These are phyloP conservation scores for Williopsis jadinii DNA, from an alignment of 1,139 yeast species.

Conservation along the genomic window DNA sequence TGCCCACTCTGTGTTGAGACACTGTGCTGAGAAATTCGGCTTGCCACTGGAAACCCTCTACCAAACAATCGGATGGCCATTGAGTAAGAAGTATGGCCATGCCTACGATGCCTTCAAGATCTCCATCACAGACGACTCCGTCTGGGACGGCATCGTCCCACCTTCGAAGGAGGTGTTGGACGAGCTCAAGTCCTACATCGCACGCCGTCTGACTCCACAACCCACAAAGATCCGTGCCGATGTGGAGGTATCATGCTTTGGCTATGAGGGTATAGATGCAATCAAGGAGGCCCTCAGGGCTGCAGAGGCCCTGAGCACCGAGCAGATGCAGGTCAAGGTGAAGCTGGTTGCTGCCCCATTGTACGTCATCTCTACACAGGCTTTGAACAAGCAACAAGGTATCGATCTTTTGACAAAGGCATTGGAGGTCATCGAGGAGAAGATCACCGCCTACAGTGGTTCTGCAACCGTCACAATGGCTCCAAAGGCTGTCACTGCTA, in stretches of 20 bases:
- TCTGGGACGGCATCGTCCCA: conserved; percentile 74
- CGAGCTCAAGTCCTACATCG: conserved; percentile 78
- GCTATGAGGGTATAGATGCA: conserved; percentile 97
- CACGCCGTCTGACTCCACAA: conserved; percentile 94
- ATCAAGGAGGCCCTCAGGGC: conserved; percentile 82
- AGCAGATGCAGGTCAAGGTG: conserved; percentile 80
- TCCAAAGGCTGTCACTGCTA: conserved; percentile 97
- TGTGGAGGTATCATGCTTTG: conserved; percentile 93
- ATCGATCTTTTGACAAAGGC: conserved; percentile 72
- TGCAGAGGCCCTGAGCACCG: conserved; percentile 82
- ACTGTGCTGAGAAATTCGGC: conserved; percentile 95
- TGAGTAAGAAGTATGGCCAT: conserved; percentile 91
- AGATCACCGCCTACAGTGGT: conserved; percentile 75
- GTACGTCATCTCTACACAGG: conserved; percentile 88
- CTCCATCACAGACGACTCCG: conserved; percentile 87
- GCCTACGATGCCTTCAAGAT: conserved; percentile 96
- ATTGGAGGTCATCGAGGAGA: conserved; percentile 63
- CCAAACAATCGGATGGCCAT: conserved; percentile 93
- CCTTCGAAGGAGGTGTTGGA: conserved; percentile 58
- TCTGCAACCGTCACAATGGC: conserved; percentile 92
- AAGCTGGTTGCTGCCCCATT: conserved; percentile 97
- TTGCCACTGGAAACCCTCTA: conserved; percentile 80
- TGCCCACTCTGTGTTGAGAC: conserved; percentile 94
- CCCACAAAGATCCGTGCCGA: conserved; percentile 97
- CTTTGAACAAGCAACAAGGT: conserved; percentile 88